Evolutionary conservation across 768 basidiomycete species (phyloP).

Genomic region (Clitopilus hobsonii): DNA sequence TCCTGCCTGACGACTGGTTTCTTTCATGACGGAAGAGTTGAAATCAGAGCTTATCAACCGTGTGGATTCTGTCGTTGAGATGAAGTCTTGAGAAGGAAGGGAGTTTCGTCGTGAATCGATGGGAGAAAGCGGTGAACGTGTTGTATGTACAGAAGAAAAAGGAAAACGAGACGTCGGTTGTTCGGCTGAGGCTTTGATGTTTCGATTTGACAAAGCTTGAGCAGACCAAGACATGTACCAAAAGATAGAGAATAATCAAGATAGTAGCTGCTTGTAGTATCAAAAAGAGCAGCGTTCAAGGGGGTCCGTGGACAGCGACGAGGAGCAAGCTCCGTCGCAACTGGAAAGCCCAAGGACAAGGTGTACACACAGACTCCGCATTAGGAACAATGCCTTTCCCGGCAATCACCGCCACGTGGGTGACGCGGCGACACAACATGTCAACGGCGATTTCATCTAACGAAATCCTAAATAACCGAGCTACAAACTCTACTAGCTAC

Average conservation of each 20-base stretch:
- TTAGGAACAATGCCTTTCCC: constrained; percentile 7
- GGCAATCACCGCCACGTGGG: constrained; percentile 10
- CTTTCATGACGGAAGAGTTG: background rate
- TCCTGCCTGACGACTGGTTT: background rate
- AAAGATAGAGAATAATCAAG: constrained; percentile 9
- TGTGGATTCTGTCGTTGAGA: background rate
- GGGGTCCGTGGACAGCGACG: constrained; percentile 5
- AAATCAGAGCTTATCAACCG: background rate
- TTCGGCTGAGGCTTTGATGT: constrained; percentile 11
- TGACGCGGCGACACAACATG: constrained; percentile 8
- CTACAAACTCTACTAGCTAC: constrained; percentile 9
- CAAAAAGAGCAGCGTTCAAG: constrained; percentile 12
- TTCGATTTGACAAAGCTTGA: background rate
- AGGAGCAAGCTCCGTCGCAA: constrained; percentile 5
- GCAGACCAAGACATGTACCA: background rate
- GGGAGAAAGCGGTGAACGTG: constrained; percentile 8
- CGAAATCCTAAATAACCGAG: background rate
- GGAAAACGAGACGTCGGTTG: constrained; percentile 7
- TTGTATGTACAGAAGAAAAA: constrained; percentile 10
- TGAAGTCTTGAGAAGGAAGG: constrained; percentile 3
- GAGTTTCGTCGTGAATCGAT: constrained; percentile 11
- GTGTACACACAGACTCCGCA: constrained; percentile 7
- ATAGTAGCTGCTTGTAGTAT: constrained; percentile 16
- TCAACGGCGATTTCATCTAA: constrained; percentile 3
- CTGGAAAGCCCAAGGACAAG: constrained; percentile 14